Base-by-base conservation (phyloP, 352 stramenopile species). In the Pythium sukuiense region DNA sequence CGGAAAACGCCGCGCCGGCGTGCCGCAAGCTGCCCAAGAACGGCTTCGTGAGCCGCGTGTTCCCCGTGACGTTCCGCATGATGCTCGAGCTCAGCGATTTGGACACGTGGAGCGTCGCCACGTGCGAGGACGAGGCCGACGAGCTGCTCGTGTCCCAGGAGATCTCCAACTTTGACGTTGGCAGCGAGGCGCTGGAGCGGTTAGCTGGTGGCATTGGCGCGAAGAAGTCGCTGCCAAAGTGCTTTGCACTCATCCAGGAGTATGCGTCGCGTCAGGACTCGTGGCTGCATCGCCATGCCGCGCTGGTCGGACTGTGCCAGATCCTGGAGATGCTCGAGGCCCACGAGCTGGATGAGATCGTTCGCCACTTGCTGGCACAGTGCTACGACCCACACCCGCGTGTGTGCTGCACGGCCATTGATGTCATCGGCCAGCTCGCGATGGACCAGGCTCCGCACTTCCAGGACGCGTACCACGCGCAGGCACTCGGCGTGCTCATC, bases 81-180 rank as follows among this genome's bases (percentile, higher is more conserved):
- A 92, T 95, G 85, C 72, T 93, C 35, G 87, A 95, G 45, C 59
- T 95, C 24, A 77, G 85, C 61, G 84, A 93, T 65, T 16, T 89
- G 14, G 85, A 90, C 14, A 79, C 78, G 24, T 93, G 85, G 83
- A 87, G 85, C 63, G 77, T 85, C 3, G 52, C 73, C 4, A 81
- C 74, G 14, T 93, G 85, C 45, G 87, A 92, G 29, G 87, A 91
- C 37, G 78, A 88, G 39, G 76, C 88, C 46, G 82, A 83, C 12
- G 48, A 55, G 48, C 48, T 55, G 48, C 69, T 74, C 29, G 67
- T 78, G 4, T 76, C 84, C 3, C 73, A 91, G 39, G 85, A 93
- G 53, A 93, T 93, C 59, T 93, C 83, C 46, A 93, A 95, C 66
- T 92, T 95, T 76, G 85, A 95, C 71, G 87, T 95, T 7, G 87